These are phyloP conservation scores for Hypoxylon trugodes DNA, from an alignment of 495 filamentous ascomycete genomes.

Conservation along the genomic window DNA sequence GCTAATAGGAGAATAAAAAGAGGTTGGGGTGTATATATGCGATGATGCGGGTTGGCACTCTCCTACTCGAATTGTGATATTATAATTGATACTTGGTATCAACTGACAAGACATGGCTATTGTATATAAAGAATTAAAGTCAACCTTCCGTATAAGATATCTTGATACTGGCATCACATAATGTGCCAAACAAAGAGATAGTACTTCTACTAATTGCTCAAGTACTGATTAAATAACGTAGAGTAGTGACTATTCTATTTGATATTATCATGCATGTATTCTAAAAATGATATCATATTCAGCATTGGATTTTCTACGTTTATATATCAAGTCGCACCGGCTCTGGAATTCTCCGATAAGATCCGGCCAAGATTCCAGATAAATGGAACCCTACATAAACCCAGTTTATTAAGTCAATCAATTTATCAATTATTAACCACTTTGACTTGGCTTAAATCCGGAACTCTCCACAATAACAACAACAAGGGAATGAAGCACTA, in stretches of 20 bases:
- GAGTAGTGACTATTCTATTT: too few species aligned
- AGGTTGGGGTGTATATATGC: too few species aligned
- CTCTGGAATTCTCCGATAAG: slow-evolving; percentile 32
- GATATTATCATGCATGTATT: too few species aligned
- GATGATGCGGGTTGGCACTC: slow-evolving; percentile 12
- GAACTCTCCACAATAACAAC: slow-evolving; percentile 7
- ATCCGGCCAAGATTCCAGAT: slow-evolving; percentile 5
- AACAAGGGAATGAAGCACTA: slow-evolving; percentile 14
- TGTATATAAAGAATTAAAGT: background rate
- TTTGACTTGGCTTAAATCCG: slow-evolving; percentile 3
- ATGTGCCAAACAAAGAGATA: too few species aligned
- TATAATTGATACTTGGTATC: background rate
- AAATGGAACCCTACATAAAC: background rate
- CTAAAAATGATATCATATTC: background rate
- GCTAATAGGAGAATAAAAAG: background rate
- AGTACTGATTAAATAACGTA: too few species aligned
- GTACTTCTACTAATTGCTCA: too few species aligned
- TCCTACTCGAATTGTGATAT: slow-evolving; percentile 18
- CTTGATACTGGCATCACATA: background rate
- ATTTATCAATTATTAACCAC: background rate
- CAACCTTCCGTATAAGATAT: background rate
- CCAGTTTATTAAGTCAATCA: slow-evolving; percentile 1
- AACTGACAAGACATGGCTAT: background rate
- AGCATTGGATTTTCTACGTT: slow-evolving; percentile 9
- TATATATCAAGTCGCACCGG: slow-evolving; percentile 8